Evolutionary conservation across 345 rosid genomes (phyloP), one percentile per base, ranked within the genome.

Genomic region (Moricandia arvensis): DNA sequence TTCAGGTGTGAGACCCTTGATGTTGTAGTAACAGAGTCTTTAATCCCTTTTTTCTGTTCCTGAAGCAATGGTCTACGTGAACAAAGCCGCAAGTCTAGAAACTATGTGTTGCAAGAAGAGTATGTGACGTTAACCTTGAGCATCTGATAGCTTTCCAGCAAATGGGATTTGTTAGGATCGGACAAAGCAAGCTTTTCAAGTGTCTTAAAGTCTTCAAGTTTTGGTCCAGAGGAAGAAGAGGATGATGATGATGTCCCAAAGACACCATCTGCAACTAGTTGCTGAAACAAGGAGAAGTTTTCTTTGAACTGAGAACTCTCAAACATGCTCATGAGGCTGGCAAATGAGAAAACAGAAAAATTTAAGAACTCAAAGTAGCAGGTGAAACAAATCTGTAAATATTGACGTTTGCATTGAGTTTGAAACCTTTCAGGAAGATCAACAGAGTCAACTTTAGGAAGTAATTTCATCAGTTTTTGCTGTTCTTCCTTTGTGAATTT

Each of bases 311-410:
- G 96, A 72, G 79, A 75, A 80, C 97, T 88, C 74, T 83, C 87
- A 75, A 95, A 95, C 99, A 92, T 82, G 85, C 74, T 81, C 79
- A 75, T 72, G 74, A 95, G 83, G 85, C 98, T 92, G 93, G 81
- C 80, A 55, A 80, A 72, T 4, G 73, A 80, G 13, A 29, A 78
- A 69, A 10, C 12, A 41, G 5, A 0, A 0, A 38, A 34, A 3
- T 7, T 16, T 51, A 59, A 72, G 73, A 72, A 43, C 53, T 66
- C 63, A 6, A 35, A 47, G 54, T 59, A 37, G 27, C 55, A 2
- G 11, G 24, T 60, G 17, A 16, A 26, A 26, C 1, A 13, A 51
- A 34, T 66, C 31, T 58, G 49, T 59, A 51, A 17, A 9, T 5
- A 73, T 8, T 67, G 3, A 12, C 72, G 71, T 54, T 29, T 72